phyloP scores from a whole-genome alignment of 2,329 filamentous ascomycete species.

The Gremmenia infestans region DNA sequence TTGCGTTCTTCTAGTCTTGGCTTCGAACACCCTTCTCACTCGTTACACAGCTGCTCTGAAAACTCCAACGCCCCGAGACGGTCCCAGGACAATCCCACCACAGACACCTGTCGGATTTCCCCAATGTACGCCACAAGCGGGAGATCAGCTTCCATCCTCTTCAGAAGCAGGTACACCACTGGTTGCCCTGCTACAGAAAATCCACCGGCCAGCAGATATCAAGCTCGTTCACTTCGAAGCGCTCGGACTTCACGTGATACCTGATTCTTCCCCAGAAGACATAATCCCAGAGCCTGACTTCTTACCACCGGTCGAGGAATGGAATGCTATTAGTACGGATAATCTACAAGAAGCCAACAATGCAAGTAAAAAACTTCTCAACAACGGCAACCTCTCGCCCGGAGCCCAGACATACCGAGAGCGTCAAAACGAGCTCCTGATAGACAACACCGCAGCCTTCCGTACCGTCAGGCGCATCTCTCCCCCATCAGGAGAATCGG shows the following conservation, averaged over 20 bases:
- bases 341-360: conserved; percentile 39
- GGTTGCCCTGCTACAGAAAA: conserved; percentile 46
- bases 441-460: conserved; percentile 54
- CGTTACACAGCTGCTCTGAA: conserved; percentile 16
- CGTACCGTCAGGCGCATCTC: conserved; percentile 56
- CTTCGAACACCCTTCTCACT: conserved; percentile 14
- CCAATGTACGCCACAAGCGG: conserved; percentile 30
- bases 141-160: conserved; percentile 32
- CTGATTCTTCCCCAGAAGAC: conserved; percentile 43
- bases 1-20: conserved; percentile 4
- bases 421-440: conserved; percentile 51
- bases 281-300: conserved; percentile 50
- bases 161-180: conserved; percentile 35
- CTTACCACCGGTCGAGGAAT: conserved; percentile 49
- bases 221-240: conserved; percentile 48
- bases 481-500: conserved; percentile 46
- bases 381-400: conserved; percentile 50
- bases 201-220: conserved; percentile 49
- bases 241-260: conserved; percentile 51
- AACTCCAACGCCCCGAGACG: conserved; percentile 11
- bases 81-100: conserved; percentile 21
- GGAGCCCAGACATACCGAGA: conserved; percentile 55
- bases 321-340: conserved; percentile 33
- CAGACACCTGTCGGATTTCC: conserved; percentile 27
- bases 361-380: conserved; percentile 44